phyloP scores from a whole-genome alignment of 1,284 basidiomycete species.

The Inonotus obliquus region DNA sequence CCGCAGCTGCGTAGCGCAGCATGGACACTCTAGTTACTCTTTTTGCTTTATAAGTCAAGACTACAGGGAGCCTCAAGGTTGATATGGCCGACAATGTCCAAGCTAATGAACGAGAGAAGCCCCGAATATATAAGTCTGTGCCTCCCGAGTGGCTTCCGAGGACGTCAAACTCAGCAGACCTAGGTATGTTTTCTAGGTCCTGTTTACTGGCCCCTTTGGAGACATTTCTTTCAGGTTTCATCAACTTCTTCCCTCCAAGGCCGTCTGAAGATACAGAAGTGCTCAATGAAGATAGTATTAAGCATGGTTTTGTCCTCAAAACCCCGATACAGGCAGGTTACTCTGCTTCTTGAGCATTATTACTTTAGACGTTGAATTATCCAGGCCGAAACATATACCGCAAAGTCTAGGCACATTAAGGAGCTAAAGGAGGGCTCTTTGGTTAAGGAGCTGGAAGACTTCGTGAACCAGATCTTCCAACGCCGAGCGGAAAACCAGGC shows the following conservation, averaged over 20 bases:
- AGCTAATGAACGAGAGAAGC: slow-evolving; percentile 25
- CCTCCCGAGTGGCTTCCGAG: slow-evolving; percentile 71
- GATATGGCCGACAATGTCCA: slow-evolving; percentile 15
- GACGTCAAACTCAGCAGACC: slow-evolving; percentile 58
- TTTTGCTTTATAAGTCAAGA: neutral
- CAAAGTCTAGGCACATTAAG: slow-evolving; percentile 49
- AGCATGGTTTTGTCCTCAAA: slow-evolving; percentile 67
- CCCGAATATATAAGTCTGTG: slow-evolving; percentile 57
- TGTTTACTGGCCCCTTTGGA: neutral
- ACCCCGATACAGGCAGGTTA: slow-evolving; percentile 57
- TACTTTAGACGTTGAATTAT: neutral
- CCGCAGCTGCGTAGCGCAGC: neutral
- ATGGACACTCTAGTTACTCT: neutral
- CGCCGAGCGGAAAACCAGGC: slow-evolving; percentile 54
- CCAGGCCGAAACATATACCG: slow-evolving; percentile 65
- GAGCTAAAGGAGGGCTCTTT: slow-evolving; percentile 48
- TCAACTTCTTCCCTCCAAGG: slow-evolving; percentile 82
- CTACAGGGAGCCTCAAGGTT: neutral
- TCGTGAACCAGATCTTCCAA: slow-evolving; percentile 77
- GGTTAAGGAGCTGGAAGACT: slow-evolving; percentile 65
- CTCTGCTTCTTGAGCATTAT: neutral
- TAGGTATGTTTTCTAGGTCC: slow-evolving; percentile 42
- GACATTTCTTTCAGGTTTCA: slow-evolving; percentile 58
- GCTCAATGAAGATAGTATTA: slow-evolving; percentile 73
- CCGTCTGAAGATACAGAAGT: slow-evolving; percentile 84